These are phyloP conservation scores for Flaveria brownii DNA, from an alignment of 129 eudicot genomes.

Conservation along the genomic window DNA sequence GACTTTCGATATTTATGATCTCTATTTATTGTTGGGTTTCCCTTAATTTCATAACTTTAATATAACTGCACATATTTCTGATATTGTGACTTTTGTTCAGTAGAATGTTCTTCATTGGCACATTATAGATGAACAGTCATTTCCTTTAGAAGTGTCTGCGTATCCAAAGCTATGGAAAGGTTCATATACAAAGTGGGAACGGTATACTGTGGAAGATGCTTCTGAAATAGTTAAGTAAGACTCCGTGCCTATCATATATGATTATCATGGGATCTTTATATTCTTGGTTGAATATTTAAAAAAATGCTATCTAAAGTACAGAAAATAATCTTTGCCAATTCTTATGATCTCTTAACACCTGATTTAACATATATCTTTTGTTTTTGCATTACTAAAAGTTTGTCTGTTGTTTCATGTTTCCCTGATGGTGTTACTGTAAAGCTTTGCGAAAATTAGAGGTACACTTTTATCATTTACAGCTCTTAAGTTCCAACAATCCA, in stretches of 20 bases:
- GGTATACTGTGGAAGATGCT: conserved; percentile 92
- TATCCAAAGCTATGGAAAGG: conserved; percentile 96
- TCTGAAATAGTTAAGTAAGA: conserved; percentile 83
- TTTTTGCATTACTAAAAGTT: conserved; percentile 26
- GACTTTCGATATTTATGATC: conserved; percentile 9
- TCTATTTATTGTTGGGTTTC: not conserved
- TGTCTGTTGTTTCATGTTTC: conserved; percentile 41
- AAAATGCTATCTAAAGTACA: not conserved
- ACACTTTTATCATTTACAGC: conserved; percentile 21
- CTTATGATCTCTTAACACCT: not conserved
- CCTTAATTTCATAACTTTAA: not conserved
- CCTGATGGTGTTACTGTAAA: conserved; percentile 36
- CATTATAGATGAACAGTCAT: conserved; percentile 90
- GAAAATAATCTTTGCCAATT: not conserved
- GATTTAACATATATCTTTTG: conserved; percentile 9
- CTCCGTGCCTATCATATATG: not conserved
- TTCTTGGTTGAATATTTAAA: not conserved
- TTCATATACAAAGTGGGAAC: conserved; percentile 92
- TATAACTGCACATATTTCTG: conserved; percentile 24
- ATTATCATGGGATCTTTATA: not conserved
- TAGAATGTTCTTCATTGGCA: conserved; percentile 99
- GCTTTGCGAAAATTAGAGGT: conserved; percentile 96
- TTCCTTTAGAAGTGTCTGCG: conserved; percentile 91
- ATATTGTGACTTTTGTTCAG: conserved; percentile 56
- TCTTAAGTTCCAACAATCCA: conserved; percentile 19